These are phyloP conservation scores for Xylaria sp. DNA, from an alignment of 2,329 filamentous ascomycete species.

Conservation along the genomic window DNA sequence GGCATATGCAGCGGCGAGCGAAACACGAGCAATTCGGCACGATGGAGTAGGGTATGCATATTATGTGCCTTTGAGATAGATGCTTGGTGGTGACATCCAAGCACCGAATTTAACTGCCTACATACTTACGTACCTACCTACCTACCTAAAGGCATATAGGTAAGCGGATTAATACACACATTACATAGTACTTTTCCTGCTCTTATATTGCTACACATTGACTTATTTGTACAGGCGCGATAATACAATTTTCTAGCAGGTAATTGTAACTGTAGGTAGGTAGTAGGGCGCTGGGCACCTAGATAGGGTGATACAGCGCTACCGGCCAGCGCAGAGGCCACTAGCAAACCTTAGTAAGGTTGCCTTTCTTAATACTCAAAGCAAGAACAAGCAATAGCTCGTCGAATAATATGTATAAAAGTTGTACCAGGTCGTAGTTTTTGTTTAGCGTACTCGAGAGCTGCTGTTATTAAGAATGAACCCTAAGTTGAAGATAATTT, in stretches of 20 bases:
- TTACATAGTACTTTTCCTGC: too few species aligned
- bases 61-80: too few species aligned
- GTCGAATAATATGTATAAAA: background rate
- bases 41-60: too few species aligned
- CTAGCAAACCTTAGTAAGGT: background rate
- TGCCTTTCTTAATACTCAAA: constrained; percentile 9
- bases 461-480: background rate
- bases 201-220: too few species aligned
- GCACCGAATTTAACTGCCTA: too few species aligned
- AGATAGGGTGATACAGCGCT: too few species aligned
- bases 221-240: too few species aligned
- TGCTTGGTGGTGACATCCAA: background rate
- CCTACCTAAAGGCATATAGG: background rate
- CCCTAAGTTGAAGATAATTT: background rate
- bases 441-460: background rate
- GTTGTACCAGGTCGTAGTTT: background rate
- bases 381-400: background rate
- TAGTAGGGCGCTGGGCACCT: too few species aligned
- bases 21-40: background rate
- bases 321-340: too few species aligned
- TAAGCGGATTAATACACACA: background rate
- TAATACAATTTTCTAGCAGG: too few species aligned
- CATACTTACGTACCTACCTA: too few species aligned
- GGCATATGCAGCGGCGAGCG: background rate
- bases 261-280: too few species aligned